A percentile compares a stretch with the other conserved stretches of the same genome.
Conservation (phyloP, 768 basidiomycete genomes). For the Leccinellum luteum region DNA sequence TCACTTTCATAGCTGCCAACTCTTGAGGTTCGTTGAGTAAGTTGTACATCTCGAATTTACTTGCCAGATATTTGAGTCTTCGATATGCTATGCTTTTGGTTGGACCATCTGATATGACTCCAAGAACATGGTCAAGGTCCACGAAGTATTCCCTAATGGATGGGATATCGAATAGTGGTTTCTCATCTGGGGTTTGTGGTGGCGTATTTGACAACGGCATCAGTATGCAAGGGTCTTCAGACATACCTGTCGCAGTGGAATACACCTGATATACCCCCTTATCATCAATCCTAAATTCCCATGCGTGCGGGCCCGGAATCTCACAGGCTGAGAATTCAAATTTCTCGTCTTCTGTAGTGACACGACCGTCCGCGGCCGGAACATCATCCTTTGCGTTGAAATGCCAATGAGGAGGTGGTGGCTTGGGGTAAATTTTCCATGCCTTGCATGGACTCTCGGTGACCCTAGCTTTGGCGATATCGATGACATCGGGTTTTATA, state of each 20-base stretch:
- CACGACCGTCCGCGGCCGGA: slow-evolving; percentile 39
- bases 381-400: slow-evolving; percentile 57
- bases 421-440: slow-evolving; percentile 91
- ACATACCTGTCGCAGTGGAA: slow-evolving; percentile 24
- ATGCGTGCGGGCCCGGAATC: slow-evolving; percentile 66
- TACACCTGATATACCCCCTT: slow-evolving; percentile 93
- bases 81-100: slow-evolving; percentile 95
- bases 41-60: slow-evolving; percentile 92
- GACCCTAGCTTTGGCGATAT: slow-evolving; percentile 28
- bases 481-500: slow-evolving; percentile 56
- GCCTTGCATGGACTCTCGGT: slow-evolving; percentile 40
- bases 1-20: slow-evolving; percentile 92
- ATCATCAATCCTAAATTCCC: slow-evolving; percentile 73
- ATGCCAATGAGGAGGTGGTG: slow-evolving; percentile 97
- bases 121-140: slow-evolving; percentile 88
- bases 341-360: slow-evolving; percentile 36
- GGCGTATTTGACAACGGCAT: not conserved
- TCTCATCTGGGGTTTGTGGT: slow-evolving; percentile 32
- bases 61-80: slow-evolving; percentile 83
- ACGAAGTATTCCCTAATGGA: slow-evolving; percentile 92
- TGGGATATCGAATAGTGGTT: slow-evolving; percentile 76
- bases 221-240: not conserved
- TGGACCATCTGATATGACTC: slow-evolving; percentile 92
- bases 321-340: slow-evolving; percentile 72
- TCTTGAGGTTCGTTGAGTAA: slow-evolving; percentile 94